Evolutionary conservation across 768 basidiomycete genomes (phyloP).

Genomic region (Suillus fuscotomentosus): DNA sequence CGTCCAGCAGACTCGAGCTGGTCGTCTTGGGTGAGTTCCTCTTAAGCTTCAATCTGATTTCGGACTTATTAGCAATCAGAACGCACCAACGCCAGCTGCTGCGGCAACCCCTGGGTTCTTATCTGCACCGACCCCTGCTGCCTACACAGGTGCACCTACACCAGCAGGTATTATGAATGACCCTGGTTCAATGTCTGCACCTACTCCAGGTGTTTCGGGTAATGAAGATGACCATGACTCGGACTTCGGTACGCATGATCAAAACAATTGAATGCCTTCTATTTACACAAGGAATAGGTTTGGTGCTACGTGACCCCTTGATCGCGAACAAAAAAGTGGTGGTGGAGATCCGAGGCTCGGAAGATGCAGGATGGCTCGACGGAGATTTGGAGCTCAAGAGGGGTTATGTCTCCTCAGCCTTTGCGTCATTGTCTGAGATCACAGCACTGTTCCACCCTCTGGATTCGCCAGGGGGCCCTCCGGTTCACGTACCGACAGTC

Average conservation of each 20-base stretch:
- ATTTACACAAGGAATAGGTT: slow-evolving; percentile 29
- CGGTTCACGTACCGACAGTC: slow-evolving; percentile 37
- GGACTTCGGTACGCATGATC: not conserved
- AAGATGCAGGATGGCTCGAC: slow-evolving; percentile 20
- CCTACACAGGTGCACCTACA: slow-evolving; percentile 32
- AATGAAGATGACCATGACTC: slow-evolving; percentile 26
- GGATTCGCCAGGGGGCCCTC: slow-evolving; percentile 31
- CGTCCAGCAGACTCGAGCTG: slow-evolving; percentile 32
- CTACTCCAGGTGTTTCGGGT: slow-evolving; percentile 28
- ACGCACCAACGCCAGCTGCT: slow-evolving; percentile 38
- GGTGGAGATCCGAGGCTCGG: slow-evolving; percentile 27
- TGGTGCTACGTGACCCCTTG: slow-evolving; percentile 26
- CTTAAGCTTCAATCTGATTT: slow-evolving; percentile 25
- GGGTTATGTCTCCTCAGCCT: slow-evolving; percentile 28
- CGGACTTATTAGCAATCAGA: slow-evolving; percentile 32
- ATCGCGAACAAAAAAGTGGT: slow-evolving; percentile 29
- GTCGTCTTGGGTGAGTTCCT: slow-evolving; percentile 31
- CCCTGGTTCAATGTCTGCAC: slow-evolving; percentile 22
- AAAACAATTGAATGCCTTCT: not conserved
- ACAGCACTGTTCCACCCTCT: slow-evolving; percentile 28
- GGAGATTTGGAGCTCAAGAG: slow-evolving; percentile 28
- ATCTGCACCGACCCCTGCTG: slow-evolving; percentile 29
- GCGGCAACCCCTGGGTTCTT: slow-evolving; percentile 38
- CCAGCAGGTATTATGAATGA: slow-evolving; percentile 18
- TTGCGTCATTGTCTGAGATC: slow-evolving; percentile 26